Conservation (phyloP, 2,329 filamentous ascomycete species). For the Periconia sp. region DNA sequence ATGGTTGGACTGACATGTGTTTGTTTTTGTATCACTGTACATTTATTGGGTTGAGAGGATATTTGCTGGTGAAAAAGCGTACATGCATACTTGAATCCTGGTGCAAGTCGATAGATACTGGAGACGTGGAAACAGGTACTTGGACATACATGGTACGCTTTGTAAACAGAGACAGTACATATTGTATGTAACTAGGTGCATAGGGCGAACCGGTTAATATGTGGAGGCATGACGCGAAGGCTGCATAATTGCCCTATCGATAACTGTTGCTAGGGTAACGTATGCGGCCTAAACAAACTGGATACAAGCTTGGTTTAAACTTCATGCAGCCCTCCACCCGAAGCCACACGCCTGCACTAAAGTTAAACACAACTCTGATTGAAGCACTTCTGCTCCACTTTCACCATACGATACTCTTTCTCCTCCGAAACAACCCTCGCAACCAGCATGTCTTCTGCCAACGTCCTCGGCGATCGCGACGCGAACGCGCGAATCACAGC, state of each 20-base stretch:
- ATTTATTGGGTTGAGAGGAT: no score
- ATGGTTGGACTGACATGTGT: no score
- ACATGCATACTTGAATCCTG: no score
- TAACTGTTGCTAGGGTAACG: background rate
- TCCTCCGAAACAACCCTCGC: background rate
- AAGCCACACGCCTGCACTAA: background rate
- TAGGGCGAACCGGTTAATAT: background rate
- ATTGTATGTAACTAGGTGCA: no score
- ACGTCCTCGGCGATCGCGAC: constrained; percentile 67
- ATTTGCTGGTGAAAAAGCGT: no score
- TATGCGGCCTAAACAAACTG: background rate
- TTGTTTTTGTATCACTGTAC: no score
- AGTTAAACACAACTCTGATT: background rate
- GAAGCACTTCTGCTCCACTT: background rate
- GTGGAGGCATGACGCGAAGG: background rate
- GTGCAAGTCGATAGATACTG: no score
- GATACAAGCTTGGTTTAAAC: background rate
- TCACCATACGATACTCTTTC: background rate
- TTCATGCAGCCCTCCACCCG: background rate
- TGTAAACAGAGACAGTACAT: no score
- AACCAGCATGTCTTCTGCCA: constrained; percentile 44
- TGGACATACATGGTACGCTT: no score
- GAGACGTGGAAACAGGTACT: no score
- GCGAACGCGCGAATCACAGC: constrained; percentile 55
- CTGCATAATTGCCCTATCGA: background rate